Evolutionary conservation across 139 green algal genomes (phyloP), one percentile per base, ranked within the genome.

Genomic region (Protoeuglena noctilucae): DNA sequence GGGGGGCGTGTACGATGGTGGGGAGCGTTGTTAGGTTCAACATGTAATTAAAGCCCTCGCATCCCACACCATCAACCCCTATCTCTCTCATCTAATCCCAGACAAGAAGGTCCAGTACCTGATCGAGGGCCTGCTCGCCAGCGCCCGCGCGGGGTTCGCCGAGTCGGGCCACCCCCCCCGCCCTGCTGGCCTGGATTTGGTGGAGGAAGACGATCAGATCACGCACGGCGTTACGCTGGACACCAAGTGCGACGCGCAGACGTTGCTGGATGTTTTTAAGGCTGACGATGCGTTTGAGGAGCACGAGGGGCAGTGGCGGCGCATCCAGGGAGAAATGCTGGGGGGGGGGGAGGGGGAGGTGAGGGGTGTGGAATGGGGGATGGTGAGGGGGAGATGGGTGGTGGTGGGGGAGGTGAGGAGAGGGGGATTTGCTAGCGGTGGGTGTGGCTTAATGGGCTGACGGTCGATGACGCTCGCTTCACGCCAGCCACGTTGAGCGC

Each of bases 171-270:
- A 76, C 58, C 66, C 70, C 3, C 61, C 78, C 1, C 64, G 96
- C 1, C 63, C 69, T 2, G 40, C 68, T 0, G 83, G 85, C 67
- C 76, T 97, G 49, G 89, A 97, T 62, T 68, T 97, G 54, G 78
- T 98, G 25, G 90, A 96, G 48, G 68, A 65, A 7, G 81, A 94
- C 46, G 89, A 98, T 67, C 89, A 95, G 74, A 92, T 98, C 72
- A 93, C 82, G 2, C 90, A 98, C 64, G 79, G 94, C 60, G 25
- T 95, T 39, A 59, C 31, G 14, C 73, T 94, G 49, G 81, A 94
- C 24, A 72, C 84, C 54, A 48, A 73, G 40, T 26, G 9, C 9
- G 47, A 53, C 47, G 24, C 59, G 24, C 67, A 93, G 69, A 81
- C 72, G n/a, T 56, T 40, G 4, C 75, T 96, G 48, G 85, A 96